These are phyloP conservation scores for Harringtonia aguacate DNA, from an alignment of 2,329 filamentous ascomycete species.

Conservation along the genomic window DNA sequence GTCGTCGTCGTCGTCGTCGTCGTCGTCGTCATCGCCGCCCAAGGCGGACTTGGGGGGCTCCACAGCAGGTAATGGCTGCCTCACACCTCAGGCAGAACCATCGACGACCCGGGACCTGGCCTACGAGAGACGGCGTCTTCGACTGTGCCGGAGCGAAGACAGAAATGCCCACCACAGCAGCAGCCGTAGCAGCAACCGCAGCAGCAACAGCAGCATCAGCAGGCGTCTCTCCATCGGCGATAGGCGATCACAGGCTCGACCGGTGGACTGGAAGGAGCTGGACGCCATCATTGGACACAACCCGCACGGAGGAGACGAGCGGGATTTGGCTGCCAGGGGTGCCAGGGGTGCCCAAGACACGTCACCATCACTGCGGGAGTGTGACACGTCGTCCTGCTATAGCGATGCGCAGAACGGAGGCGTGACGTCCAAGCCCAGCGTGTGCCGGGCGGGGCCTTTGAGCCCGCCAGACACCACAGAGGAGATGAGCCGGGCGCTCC, in stretches of 20 bases:
- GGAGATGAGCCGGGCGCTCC: conserved; percentile 25
- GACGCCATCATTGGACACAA: background rate
- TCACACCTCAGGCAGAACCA: background rate
- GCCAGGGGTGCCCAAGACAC: background rate
- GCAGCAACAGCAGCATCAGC: no score
- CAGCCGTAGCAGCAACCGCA: background rate
- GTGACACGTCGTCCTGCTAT: no score
- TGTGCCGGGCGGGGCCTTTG: no score
- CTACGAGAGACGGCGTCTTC: conserved; percentile 3
- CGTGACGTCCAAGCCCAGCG: no score
- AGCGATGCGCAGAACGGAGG: no score
- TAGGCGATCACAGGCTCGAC: background rate
- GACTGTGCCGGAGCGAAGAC: conserved; percentile 6
- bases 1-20: no score
- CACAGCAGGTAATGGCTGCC: background rate
- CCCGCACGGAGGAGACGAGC: background rate
- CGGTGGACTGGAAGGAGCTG: background rate
- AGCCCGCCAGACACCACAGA: background rate
- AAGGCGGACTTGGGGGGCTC: background rate
- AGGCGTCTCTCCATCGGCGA: no score
- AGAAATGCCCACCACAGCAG: background rate
- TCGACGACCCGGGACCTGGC: no score
- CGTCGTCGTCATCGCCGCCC: background rate
- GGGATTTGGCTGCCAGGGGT: no score
- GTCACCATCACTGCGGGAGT: no score